phyloP scores from a whole-genome alignment of 495 filamentous ascomycete species.

The Trichoderma parareesei region DNA sequence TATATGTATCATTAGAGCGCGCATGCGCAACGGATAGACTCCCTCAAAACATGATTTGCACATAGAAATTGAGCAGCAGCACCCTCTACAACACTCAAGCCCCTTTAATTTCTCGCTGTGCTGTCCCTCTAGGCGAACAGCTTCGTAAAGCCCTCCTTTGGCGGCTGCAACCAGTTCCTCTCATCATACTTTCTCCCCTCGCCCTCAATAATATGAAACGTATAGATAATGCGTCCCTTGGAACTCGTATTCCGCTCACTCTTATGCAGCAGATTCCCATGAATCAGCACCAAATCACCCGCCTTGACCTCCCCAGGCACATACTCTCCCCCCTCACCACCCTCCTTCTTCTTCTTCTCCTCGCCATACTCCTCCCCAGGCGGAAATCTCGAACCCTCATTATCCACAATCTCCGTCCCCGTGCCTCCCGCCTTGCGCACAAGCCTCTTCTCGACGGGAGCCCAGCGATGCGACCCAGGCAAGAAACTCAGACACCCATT shows the following conservation, averaged over 20 bases:
- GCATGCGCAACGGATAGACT: conserved; percentile 1
- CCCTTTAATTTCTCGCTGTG: background rate
- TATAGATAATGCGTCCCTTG: conserved; percentile 90
- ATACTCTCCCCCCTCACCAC: conserved; percentile 43
- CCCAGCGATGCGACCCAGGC: conserved; percentile 65
- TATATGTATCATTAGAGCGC: conserved; percentile 1
- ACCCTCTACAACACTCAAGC: background rate
- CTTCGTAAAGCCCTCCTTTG: conserved; percentile 65
- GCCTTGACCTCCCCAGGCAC: conserved; percentile 74
- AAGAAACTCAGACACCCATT: conserved; percentile 88
- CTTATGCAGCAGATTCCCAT: conserved; percentile 94
- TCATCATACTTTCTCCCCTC: conserved; percentile 67
- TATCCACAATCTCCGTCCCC: conserved; percentile 46
- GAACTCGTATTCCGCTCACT: conserved; percentile 82
- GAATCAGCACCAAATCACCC: conserved; percentile 80
- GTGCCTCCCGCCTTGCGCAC: conserved; percentile 50
- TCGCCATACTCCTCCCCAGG: conserved; percentile 33
- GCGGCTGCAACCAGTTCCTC: conserved; percentile 88
- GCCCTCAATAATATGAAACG: conserved; percentile 94
- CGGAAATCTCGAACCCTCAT: conserved; percentile 34
- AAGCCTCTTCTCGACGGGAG: conserved; percentile 59
- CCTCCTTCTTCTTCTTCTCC: conserved; percentile 16
- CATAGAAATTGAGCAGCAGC: background rate
- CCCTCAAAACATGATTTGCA: background rate
- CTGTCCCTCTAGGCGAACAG: conserved; percentile 31